These are phyloP conservation scores for Penicillium hordei DNA, from an alignment of 2,329 filamentous ascomycete species.

Conservation along the genomic window DNA sequence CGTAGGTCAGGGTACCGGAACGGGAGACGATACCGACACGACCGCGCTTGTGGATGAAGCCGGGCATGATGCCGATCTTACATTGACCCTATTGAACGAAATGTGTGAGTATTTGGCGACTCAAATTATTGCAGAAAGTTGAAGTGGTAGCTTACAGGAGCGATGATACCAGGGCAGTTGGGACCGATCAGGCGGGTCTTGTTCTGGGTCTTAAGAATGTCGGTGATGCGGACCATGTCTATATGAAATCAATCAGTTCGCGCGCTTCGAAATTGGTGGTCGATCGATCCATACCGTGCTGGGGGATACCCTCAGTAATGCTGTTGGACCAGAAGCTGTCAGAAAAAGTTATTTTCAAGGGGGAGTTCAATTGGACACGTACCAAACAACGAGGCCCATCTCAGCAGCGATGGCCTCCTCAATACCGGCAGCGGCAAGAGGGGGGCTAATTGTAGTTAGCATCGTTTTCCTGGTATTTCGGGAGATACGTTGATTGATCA, in stretches of 20 bases:
- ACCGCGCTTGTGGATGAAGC: conserved; percentile 99
- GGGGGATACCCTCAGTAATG: conserved; percentile 96
- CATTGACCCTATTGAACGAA: conserved; percentile 71
- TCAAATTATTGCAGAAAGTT: not conserved
- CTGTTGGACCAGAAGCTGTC: conserved; percentile 27
- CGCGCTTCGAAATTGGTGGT: not conserved
- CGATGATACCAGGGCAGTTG: conserved; percentile 98
- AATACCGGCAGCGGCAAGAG: conserved; percentile 88
- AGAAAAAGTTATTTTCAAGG: conserved; percentile 11
- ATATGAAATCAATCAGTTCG: conserved; percentile 19
- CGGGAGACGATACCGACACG: conserved; percentile 98
- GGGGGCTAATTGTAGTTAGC: conserved; percentile 62
- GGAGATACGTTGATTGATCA: conserved; percentile 21
- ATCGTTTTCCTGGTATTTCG: not conserved
- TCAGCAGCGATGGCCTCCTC: conserved; percentile 94
- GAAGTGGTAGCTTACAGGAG: conserved; percentile 52
- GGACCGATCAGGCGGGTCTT: conserved; percentile 96
- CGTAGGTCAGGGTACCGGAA: conserved; percentile 97
- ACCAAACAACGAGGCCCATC: conserved; percentile 90
- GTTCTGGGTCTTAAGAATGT: conserved; percentile 94
- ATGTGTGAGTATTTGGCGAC: conserved; percentile 12
- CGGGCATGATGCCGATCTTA: conserved; percentile 99
- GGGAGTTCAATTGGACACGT: conserved; percentile 23
- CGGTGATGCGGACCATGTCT: conserved; percentile 99
- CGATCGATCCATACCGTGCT: conserved; percentile 70